Evolutionary conservation across 371 early-diverging fungal genomes (phyloP), one percentile per base, ranked within the genome.

Genomic region (Saksenaea oblongispora): DNA sequence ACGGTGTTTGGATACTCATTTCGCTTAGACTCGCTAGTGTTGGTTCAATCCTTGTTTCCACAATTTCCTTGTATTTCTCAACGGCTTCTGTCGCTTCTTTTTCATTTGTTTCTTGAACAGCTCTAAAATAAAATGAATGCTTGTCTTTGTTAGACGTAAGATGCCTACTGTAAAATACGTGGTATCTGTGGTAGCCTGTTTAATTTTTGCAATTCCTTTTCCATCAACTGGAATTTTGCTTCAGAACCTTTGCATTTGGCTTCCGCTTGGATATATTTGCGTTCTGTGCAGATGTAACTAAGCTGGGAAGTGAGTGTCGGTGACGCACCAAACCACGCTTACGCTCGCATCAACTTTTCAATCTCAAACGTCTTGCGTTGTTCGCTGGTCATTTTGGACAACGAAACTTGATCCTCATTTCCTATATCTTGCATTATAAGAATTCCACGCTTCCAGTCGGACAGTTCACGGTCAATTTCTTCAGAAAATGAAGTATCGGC

Each of bases 161-260:
- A 14, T 31, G 36, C 28, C 1, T 35, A 58, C 58, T 41, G 37
- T 41, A 58, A 41, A 15, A 36, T 41, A 14, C 27, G 42, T 41
- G 37, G 42, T 36, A 58, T 24, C 15, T 58, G 39, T n/a, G 58
- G 58, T 11, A 58, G 26, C n/a, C 26, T 3, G 27, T 58, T 58
- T 26, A 58, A 15, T 58, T 58, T 58, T 13, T 36, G 58, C 22
- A 41, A n/a, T 13, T 58, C 58, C 9, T 42, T 35, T 24, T 58
- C 58, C 26, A 58, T 39, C 15, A 39, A 24, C 17, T 41, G 37
- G 4, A 39, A 13, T 39, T 58, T 58, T 24, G 58, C 58, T 41
- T 58, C 58, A 28, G 18, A 58, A 24, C 58, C 58, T 28, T 58
- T 58, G 36, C 36, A 41, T 13, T 18, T 17, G 13, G 42, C 39